A percentile compares a stretch with the other conserved stretches of the same genome.
These are phyloP conservation scores for Pulveroboletus sp. DNA, from an alignment of 768 basidiomycete species.

Conservation along the genomic window DNA sequence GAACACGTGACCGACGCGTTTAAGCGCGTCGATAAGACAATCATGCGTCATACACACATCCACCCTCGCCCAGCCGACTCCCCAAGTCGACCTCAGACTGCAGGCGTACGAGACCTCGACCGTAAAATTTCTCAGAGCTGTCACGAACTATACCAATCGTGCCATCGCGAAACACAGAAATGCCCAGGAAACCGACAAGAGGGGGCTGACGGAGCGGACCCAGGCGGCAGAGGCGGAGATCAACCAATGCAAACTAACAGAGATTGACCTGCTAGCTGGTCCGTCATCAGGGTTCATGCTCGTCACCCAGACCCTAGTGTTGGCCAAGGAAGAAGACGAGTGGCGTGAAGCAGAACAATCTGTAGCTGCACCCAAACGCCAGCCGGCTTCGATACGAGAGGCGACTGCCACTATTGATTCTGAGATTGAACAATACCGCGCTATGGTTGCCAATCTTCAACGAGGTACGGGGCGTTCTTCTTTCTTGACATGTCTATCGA, in stretches of 20 bases:
- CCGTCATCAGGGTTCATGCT: conserved; percentile 22
- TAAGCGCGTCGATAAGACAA: not conserved
- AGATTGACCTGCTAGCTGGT: conserved; percentile 78
- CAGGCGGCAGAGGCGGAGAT: conserved; percentile 65
- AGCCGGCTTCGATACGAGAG: conserved; percentile 61
- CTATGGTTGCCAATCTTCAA: conserved; percentile 54
- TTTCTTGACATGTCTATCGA: not conserved
- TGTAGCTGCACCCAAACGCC: conserved; percentile 57
- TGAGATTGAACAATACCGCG: conserved; percentile 72
- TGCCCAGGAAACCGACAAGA: conserved; percentile 58
- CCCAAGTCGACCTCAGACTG: conserved; percentile 61
- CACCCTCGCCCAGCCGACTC: conserved; percentile 50
- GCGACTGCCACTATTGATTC: conserved; percentile 53
- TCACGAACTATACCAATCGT: conserved; percentile 67
- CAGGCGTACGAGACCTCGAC: conserved; percentile 62
- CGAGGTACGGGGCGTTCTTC: conserved; percentile 46
- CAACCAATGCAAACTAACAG: conserved; percentile 69
- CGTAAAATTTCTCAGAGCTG: conserved; percentile 67
- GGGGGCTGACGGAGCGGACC: conserved; percentile 56
- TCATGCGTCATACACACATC: conserved; percentile 47
- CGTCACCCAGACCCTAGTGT: conserved; percentile 35
- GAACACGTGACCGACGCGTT: conserved; percentile 27
- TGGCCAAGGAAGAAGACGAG: conserved; percentile 71
- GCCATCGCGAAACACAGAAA: conserved; percentile 64
- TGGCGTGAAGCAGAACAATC: conserved; percentile 64